A percentile compares a stretch with the other conserved stretches of the same genome.
Evolutionary conservation across 176 grass and related monocot species (phyloP).

Genomic region (Cocos nucifera): DNA sequence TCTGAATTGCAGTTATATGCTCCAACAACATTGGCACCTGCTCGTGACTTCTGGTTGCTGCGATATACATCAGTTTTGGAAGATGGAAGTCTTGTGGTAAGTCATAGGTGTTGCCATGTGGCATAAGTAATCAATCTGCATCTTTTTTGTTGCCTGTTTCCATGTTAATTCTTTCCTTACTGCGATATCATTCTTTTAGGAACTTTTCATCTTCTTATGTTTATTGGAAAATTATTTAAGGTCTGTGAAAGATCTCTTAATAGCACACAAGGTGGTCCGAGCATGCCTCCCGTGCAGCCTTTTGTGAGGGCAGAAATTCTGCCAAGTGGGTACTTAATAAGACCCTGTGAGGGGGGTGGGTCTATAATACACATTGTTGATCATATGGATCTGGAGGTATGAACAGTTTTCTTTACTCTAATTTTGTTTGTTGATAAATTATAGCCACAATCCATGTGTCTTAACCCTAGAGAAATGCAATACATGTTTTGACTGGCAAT

Average conservation of each 20-base stretch:
- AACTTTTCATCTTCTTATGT: neutral
- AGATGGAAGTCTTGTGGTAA: slow-evolving; percentile 88
- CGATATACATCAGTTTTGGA: slow-evolving; percentile 81
- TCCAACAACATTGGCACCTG: slow-evolving; percentile 65
- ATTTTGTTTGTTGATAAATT: too few species aligned
- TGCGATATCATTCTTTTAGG: neutral
- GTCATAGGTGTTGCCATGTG: neutral
- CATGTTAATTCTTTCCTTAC: neutral
- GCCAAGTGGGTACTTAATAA: slow-evolving; percentile 83
- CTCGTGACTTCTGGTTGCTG: slow-evolving; percentile 90
- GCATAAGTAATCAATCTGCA: too few species aligned
- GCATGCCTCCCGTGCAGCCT: slow-evolving; percentile 56
- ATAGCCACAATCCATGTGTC: too few species aligned
- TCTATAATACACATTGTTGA: slow-evolving; percentile 89
- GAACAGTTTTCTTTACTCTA: neutral
- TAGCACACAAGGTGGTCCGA: slow-evolving; percentile 55
- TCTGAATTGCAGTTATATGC: slow-evolving; percentile 51
- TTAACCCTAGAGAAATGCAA: neutral
- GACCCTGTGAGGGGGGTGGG: slow-evolving; percentile 76
- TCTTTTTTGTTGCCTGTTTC: neutral
- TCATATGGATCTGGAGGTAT: slow-evolving; percentile 89
- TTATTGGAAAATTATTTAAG: slow-evolving; percentile 4
- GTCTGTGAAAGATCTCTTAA: slow-evolving; percentile 89
- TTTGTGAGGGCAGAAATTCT: slow-evolving; percentile 89
- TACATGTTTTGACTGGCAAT: neutral